Conservation (phyloP, 305 asterid genomes). For the Fraxinus ornus region DNA sequence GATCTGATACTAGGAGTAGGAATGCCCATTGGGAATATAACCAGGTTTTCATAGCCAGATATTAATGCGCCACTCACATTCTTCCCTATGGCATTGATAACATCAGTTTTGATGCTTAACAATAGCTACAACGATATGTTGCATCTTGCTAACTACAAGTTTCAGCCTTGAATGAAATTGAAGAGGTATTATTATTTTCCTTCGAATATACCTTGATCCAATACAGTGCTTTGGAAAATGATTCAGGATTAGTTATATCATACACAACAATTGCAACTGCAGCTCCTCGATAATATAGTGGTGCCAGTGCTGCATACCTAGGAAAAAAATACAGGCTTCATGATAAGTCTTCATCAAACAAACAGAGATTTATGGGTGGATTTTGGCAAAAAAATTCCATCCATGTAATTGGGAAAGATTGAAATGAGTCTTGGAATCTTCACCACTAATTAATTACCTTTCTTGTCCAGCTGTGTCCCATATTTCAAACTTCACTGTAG, state of each 20-base stretch:
- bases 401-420: neutral
- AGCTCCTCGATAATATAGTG: slow-evolving; percentile 93
- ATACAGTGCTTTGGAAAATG: slow-evolving; percentile 66
- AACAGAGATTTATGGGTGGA: slow-evolving; percentile 10
- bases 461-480: slow-evolving; percentile 99
- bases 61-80: neutral
- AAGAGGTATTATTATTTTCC: neutral
- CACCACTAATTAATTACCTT: slow-evolving; percentile 45
- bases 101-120: neutral
- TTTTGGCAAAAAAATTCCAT: neutral
- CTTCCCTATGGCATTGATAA: neutral
- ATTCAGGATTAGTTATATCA: slow-evolving; percentile 76
- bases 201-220: slow-evolving; percentile 89
- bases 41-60: neutral
- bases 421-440: slow-evolving; percentile 1
- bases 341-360: slow-evolving; percentile 5
- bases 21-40: neutral
- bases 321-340: slow-evolving; percentile 13
- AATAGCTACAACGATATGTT: neutral
- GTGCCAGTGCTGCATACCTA: slow-evolving; percentile 87
- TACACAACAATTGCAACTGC: slow-evolving; percentile 88
- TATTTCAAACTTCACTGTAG: slow-evolving; percentile 94
- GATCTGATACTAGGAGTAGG: neutral
- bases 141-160: neutral
- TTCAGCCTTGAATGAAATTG: neutral